Base-by-base conservation (phyloP, 768 basidiomycete genomes). In the Lactarius hengduanensis region DNA sequence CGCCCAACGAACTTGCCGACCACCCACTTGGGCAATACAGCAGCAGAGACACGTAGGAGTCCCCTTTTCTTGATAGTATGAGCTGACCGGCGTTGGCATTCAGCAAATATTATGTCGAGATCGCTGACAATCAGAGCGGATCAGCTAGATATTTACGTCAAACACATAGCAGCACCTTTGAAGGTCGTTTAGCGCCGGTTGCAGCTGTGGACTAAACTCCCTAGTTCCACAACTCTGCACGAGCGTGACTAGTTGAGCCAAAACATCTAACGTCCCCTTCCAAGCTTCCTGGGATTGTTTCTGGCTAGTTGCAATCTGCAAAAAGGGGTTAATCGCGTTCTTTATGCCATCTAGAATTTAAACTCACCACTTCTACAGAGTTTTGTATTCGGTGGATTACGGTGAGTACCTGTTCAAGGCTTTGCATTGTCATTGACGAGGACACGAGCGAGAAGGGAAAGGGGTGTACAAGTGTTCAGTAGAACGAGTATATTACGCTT, bases 11-110 rank as follows among this genome's bases (percentile, higher is more conserved):
- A 55, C 7, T 67, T 67, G 61, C 62, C 53, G 34, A 40, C 34
- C 32, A 67, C 26, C 62, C 62, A 63, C 43, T 63, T 67, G 34
- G 62, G 66, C 45, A 67, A 63, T 53, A 67, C 40, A 15, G 34
- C 40, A 15, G 34, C 32, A 18, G 62, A 59, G 15, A 67, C 57
- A 26, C 62, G 62, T 43, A 54, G 5, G 9, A 63, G 26, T 2
- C 62, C 53, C 40, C 57, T 58, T 38, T 56, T 67, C 50, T 62
- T 66, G 61, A 5, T 4, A 20, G 50, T 38, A 34, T 34, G 50
- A 26, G 15, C 26, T 28, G 50, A 13, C 16, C n/a, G 61, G 50
- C 58, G 58, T 28, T 38, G 62, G 15, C 43, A 67, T 60, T 59
- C 43, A n/a, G 30, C 32, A 36, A 4, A 16, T n/a, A 57, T 63